phyloP scores from a whole-genome alignment of 1,284 basidiomycete species.

The Cystobasidium sp. region DNA sequence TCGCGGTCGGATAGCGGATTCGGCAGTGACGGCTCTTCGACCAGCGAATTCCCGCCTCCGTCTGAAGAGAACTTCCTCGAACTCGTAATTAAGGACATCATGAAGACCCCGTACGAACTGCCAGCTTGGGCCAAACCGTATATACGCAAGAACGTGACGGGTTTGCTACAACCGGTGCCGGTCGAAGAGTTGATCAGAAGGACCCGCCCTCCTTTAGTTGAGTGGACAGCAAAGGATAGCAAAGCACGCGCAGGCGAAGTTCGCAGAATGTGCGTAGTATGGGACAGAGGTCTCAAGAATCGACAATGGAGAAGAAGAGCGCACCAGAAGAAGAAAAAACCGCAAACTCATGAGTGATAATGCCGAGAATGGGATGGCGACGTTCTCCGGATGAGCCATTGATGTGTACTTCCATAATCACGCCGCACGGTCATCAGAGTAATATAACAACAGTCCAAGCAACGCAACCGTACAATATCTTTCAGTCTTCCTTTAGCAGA shows the following conservation, averaged over 20 bases:
- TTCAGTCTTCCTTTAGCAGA: constrained; percentile 1
- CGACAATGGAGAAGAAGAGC: too few species aligned
- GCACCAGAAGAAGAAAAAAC: too few species aligned
- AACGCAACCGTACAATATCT: too few species aligned
- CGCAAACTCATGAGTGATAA: too few species aligned
- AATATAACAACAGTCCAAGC: too few species aligned
- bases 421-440: too few species aligned
- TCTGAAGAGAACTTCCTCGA: neutral
- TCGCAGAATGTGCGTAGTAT: neutral
- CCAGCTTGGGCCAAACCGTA: neutral
- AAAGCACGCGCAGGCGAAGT: neutral
- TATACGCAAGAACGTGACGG: neutral
- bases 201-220: neutral
- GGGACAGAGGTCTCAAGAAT: neutral
- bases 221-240: neutral
- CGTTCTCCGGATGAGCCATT: too few species aligned
- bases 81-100: neutral
- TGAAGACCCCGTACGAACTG: neutral
- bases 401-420: too few species aligned
- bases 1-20: constrained; percentile 8
- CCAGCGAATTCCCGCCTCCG: neutral
- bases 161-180: neutral
- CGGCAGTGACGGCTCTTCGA: neutral
- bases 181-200: too few species aligned
- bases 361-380: too few species aligned